Percentiles rank a stretch among this genome's conserved stretches.
These are phyloP conservation scores for Pichia ethanolica DNA, from an alignment of 805 yeast genomes.

Conservation along the genomic window DNA sequence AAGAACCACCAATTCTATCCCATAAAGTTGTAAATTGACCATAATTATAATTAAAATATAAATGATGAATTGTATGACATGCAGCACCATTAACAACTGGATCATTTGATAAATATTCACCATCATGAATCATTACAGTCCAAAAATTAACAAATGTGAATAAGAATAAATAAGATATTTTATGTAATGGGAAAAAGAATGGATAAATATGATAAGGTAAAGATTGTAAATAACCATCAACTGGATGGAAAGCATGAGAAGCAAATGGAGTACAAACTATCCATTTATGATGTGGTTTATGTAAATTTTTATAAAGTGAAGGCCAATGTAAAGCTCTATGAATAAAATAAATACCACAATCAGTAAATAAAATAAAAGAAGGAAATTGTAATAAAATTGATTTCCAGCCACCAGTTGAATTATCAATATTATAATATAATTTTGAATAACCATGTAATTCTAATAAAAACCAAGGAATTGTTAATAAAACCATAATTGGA, in stretches of 20 bases:
- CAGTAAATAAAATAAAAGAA: conserved; percentile 83
- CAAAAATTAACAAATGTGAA: conserved; percentile 93
- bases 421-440: conserved; percentile 60
- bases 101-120: conserved; percentile 88
- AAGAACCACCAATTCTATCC: conserved; percentile 94
- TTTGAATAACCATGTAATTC: conserved; percentile 81
- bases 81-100: conserved; percentile 97
- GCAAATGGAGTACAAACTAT: conserved; percentile 97
- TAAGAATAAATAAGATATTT: conserved; percentile 68
- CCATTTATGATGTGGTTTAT: conserved; percentile 99
- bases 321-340: conserved; percentile 97
- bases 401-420: conserved; percentile 60
- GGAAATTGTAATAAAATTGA: conserved; percentile 65
- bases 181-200: conserved; percentile 86
- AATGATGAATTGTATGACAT: conserved; percentile 94
- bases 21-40: conserved; percentile 98
- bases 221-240: conserved; percentile 91
- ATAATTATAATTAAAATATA: conserved; percentile 95
- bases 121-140: conserved; percentile 99
- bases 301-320: conserved; percentile 70
- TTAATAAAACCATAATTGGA: conserved; percentile 80
- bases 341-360: conserved; percentile 82
- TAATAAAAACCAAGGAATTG: conserved; percentile 82
- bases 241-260: conserved; percentile 97
- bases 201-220: conserved; percentile 92